Conservation (phyloP, 805 yeast species). For the Ogataea angusta region DNA sequence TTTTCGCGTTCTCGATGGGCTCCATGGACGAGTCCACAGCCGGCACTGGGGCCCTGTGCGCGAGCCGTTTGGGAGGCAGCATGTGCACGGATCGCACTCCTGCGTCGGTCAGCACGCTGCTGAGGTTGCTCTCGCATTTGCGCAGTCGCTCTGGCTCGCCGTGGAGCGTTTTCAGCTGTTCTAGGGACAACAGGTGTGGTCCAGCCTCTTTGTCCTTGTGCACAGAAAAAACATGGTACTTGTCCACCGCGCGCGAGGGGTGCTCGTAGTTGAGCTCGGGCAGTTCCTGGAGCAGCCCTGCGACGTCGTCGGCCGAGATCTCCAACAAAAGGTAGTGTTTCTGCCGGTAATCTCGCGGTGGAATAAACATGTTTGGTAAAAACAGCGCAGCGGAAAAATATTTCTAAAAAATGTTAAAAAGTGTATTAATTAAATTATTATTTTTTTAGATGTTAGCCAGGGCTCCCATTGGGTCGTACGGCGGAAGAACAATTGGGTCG, state of each 20-base stretch:
- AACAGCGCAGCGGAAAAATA: conserved; percentile 9
- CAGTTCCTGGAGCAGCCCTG: conserved; percentile 25
- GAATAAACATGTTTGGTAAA: conserved; percentile 12
- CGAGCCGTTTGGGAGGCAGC: conserved; percentile 51
- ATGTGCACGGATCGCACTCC: conserved; percentile 49
- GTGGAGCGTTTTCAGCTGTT: conserved; percentile 34
- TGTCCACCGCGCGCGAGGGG: conserved; percentile 54
- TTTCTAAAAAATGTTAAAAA: not conserved
- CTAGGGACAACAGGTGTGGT: conserved; percentile 4
- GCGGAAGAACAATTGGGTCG: conserved; percentile 55
- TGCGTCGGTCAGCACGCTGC: conserved; percentile 24
- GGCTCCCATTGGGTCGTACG: conserved; percentile 82
- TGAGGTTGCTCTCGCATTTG: conserved; percentile 3
- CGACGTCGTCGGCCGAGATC: conserved; percentile 23
- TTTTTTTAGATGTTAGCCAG: conserved; percentile 39
- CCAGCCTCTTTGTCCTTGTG: conserved; percentile 27
- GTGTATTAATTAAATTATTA: too few relatives aligned
- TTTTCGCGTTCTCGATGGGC: conserved; percentile 44
- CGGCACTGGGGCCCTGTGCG: conserved; percentile 57
- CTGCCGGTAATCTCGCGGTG: conserved; percentile 43
- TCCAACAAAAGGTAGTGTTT: conserved; percentile 66
- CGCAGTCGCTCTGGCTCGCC: conserved; percentile 21
- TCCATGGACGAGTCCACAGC: conserved; percentile 52
- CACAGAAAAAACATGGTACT: conserved; percentile 66
- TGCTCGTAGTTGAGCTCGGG: conserved; percentile 60